These are phyloP conservation scores for Fusarium fracticaudum DNA, from an alignment of 2,329 filamentous ascomycete species.

Conservation along the genomic window DNA sequence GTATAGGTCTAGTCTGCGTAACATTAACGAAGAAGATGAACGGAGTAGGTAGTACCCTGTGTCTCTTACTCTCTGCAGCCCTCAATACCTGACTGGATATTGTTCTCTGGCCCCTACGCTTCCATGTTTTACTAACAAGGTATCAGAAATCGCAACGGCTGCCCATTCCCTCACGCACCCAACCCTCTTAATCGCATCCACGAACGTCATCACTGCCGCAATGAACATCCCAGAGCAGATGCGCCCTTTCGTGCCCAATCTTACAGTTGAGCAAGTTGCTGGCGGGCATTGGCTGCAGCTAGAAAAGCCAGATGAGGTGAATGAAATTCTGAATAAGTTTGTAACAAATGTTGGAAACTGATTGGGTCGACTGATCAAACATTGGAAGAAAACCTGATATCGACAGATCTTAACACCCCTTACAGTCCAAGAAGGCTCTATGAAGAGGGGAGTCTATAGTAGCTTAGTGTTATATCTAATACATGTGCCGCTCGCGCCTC, in stretches of 20 bases:
- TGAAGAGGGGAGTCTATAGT: neutral
- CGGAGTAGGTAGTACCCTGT: neutral
- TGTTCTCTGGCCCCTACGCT: too few species aligned
- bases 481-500: too few species aligned
- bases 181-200: neutral
- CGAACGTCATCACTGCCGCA: neutral
- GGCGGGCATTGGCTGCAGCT: neutral
- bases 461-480: neutral
- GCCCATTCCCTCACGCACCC: neutral
- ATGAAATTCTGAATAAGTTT: neutral
- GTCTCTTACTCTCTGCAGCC: too few species aligned
- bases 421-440: neutral
- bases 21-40: neutral
- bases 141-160: neutral
- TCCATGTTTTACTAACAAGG: neutral
- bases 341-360: neutral
- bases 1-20: neutral
- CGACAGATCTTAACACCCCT: accelerated
- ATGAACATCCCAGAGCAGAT: neutral
- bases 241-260: neutral
- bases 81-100: neutral
- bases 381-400: neutral
- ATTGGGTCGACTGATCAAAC: neutral
- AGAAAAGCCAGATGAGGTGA: neutral
- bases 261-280: neutral